A percentile compares a stretch with the other conserved stretches of the same genome.
phyloP scores from a whole-genome alignment of 1,284 basidiomycete genomes.

The Ceratorhiza oryzae-sativae region DNA sequence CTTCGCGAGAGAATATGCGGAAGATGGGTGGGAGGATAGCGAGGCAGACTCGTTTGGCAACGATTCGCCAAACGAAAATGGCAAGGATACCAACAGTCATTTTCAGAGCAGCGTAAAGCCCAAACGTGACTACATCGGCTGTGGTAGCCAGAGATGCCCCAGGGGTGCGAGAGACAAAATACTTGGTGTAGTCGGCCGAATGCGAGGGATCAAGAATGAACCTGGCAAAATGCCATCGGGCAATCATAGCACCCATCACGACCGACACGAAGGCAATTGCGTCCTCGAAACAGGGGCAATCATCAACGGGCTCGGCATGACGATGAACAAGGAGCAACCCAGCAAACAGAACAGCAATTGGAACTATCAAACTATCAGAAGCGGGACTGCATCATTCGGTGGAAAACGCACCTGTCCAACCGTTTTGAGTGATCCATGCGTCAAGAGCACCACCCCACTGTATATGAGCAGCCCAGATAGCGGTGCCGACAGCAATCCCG shows the following conservation, averaged over 20 bases:
- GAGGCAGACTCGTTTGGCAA: conserved; percentile 79
- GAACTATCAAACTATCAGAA: conserved; percentile 57
- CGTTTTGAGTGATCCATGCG: conserved; percentile 58
- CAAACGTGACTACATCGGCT: conserved; percentile 10
- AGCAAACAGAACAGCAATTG: conserved; percentile 68
- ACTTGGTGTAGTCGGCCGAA: not conserved
- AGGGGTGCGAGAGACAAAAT: conserved; percentile 34
- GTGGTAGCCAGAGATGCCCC: not conserved
- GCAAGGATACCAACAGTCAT: conserved; percentile 60
- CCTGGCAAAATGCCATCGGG: conserved; percentile 62
- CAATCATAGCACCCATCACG: conserved; percentile 76
- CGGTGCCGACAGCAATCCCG: conserved; percentile 70
- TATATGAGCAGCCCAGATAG: conserved; percentile 67
- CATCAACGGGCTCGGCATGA: conserved; percentile 92
- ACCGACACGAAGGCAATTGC: conserved; percentile 92
- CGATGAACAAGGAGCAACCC: conserved; percentile 80
- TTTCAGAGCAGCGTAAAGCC: conserved; percentile 59
- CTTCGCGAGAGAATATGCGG: conserved; percentile 65
- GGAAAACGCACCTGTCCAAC: conserved; percentile 58
- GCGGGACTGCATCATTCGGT: not conserved
- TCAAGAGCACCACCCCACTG: conserved; percentile 50
- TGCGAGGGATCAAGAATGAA: conserved; percentile 32
- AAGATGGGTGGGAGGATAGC: conserved; percentile 81
- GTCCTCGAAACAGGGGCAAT: conserved; percentile 98
- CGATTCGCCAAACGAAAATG: conserved; percentile 86